Evolutionary conservation across 176 grass and related monocot species (phyloP), one percentile per base, ranked within the genome.

Genomic region (Hyparrhenia diplandra): DNA sequence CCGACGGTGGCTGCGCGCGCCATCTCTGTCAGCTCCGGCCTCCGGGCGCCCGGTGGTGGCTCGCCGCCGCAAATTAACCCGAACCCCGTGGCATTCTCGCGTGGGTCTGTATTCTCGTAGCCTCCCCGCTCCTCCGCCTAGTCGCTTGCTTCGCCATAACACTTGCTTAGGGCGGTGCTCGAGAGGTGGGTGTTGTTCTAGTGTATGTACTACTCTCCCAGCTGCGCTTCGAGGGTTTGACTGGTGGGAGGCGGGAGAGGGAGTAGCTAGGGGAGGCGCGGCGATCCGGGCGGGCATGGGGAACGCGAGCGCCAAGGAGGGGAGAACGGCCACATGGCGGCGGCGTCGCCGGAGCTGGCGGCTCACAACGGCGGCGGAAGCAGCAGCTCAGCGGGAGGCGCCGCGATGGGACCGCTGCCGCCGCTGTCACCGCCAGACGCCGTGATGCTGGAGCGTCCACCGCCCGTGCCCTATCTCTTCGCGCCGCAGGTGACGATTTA

Each of bases 221-320:
- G n/a, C n/a, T n/a, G n/a, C 17, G 27, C 70, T 18, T 40, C 3
- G 64, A 69, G 32, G 64, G 12, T 2, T 64, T 45, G 28, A 41
- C 20, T 13, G 41, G 63, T 41, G 62, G 13, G 37, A 51, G 61
- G 49, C 37, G 62, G 31, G 42, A 23, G 63, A 4, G 63, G 30
- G 62, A 18, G 41, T 62, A 41, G 63, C 47, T 18, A n/a, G 39
- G 30, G 32, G 35, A 11, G 21, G 67, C 32, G 67, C 83, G 58
- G 58, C 10, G 74, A 85, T 57, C 73, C 20, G 59, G 63, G 42
- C 20, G 32, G 54, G 28, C 24, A 97, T 97, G 94, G 94, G 94
- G 54, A 97, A 97, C 94, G 75, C 82, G 27, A 81, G 51, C 80
- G 78, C 52, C 28, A 93, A 81, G 81, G 89, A 92, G 28, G 82